Percentiles rank a stretch among this genome's conserved stretches.
phyloP scores from a whole-genome alignment of 176 grass and related monocot genomes.

The Oryza meridionalis region DNA sequence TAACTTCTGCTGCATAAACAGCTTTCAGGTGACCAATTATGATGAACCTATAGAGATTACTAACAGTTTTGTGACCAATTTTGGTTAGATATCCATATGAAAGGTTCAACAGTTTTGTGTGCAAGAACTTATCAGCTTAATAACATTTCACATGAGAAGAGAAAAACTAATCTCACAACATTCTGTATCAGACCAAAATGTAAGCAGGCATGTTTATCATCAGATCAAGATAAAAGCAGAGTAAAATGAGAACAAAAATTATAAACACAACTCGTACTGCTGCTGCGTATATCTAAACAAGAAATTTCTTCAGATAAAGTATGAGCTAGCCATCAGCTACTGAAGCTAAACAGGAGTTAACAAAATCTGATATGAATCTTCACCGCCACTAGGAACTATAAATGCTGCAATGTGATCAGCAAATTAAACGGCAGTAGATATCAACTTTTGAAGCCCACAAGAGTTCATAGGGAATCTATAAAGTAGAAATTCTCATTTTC shows the following conservation, averaged over 20 bases:
- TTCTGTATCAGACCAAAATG: constrained; percentile 22
- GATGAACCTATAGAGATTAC: neutral
- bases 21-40: constrained; percentile 21
- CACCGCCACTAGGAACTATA: neutral
- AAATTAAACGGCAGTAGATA: neutral
- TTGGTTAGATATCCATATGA: neutral
- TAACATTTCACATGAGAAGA: constrained; percentile 15
- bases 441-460: constrained; percentile 13
- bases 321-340: neutral
- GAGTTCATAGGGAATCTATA: constrained; percentile 11
- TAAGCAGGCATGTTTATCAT: constrained; percentile 7
- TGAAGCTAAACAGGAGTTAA: constrained; percentile 28
- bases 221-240: constrained; percentile 26
- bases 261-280: constrained; percentile 2
- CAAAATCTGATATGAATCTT: constrained; percentile 15
- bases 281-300: constrained; percentile 22
- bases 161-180: neutral
- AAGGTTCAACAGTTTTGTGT: neutral
- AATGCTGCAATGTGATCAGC: neutral
- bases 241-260: constrained; percentile 1
- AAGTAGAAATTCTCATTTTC: neutral
- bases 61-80: neutral
- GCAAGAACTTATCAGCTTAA: neutral
- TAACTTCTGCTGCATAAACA: constrained; percentile 16
- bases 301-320: neutral